Conservation (phyloP, 352 stramenopile species). For the Lagenidium giganteum region DNA sequence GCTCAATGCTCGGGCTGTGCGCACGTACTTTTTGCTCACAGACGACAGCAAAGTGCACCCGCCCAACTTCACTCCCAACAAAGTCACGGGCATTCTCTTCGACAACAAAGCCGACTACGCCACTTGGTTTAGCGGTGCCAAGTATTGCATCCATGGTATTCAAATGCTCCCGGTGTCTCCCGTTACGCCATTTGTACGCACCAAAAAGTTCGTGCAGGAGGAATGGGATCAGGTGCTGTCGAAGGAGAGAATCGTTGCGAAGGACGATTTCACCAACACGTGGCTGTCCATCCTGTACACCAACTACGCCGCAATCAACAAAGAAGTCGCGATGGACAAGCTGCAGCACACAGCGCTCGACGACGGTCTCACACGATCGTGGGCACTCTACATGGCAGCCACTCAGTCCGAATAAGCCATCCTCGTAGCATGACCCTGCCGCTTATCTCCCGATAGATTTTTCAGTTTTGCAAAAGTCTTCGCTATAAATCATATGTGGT, state of each 20-base stretch:
- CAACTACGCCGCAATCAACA: slow-evolving; percentile 69
- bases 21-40: slow-evolving; percentile 73
- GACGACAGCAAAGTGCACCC: slow-evolving; percentile 49
- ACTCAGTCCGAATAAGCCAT: too few species aligned
- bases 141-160: slow-evolving; percentile 76
- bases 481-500: too few species aligned
- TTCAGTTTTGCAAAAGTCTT: too few species aligned
- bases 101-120: slow-evolving; percentile 81
- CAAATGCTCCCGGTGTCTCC: slow-evolving; percentile 70
- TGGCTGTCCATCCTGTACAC: slow-evolving; percentile 71
- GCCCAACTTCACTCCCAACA: slow-evolving; percentile 29
- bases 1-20: slow-evolving; percentile 39
- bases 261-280: slow-evolving; percentile 38
- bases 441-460: too few species aligned
- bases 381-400: slow-evolving; percentile 74
- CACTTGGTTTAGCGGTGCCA: slow-evolving; percentile 65
- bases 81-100: slow-evolving; percentile 67
- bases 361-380: slow-evolving; percentile 72
- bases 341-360: slow-evolving; percentile 60
- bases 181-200: slow-evolving; percentile 53
- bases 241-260: slow-evolving; percentile 36
- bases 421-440: too few species aligned
- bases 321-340: slow-evolving; percentile 26
- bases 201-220: slow-evolving; percentile 44
- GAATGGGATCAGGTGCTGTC: slow-evolving; percentile 56